A percentile compares a stretch with the other conserved stretches of the same genome.
phyloP scores from a whole-genome alignment of 192 early-diverging fungal species.

The Umbelopsis sp. region DNA sequence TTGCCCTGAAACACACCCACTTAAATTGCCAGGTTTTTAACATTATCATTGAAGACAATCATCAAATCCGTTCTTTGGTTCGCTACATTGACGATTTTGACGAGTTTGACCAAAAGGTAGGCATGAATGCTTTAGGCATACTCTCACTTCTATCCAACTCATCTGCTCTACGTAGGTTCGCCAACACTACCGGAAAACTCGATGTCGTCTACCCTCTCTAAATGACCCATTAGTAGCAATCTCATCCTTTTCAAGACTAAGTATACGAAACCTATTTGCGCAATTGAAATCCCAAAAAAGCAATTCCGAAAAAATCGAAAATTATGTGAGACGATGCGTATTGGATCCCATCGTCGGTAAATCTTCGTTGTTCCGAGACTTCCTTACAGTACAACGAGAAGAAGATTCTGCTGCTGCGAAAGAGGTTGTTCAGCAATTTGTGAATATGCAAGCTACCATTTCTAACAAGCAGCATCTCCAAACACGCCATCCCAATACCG shows the following conservation, averaged over 20 bases:
- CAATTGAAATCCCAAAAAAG: constrained; percentile 41
- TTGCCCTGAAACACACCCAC: not conserved
- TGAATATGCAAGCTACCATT: constrained; percentile 18
- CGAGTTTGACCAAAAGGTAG: constrained; percentile 42
- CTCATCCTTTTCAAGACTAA: constrained; percentile 4
- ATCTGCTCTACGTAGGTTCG: constrained; percentile 23
- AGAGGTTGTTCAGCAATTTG: constrained; percentile 23
- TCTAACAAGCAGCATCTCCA: not conserved
- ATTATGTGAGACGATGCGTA: constrained; percentile 45
- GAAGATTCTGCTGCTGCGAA: constrained; percentile 48
- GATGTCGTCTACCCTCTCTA: constrained; percentile 24
- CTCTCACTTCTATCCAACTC: not conserved
- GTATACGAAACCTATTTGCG: constrained; percentile 5
- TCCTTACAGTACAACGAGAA: constrained; percentile 49
- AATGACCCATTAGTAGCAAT: constrained; percentile 6
- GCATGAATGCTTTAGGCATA: not conserved
- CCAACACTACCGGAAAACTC: constrained; percentile 20
- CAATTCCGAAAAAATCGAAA: constrained; percentile 49
- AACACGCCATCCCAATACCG: not conserved
- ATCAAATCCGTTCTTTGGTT: constrained; percentile 27
- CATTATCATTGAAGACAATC: constrained; percentile 38
- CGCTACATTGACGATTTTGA: constrained; percentile 42
- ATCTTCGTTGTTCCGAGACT: constrained; percentile 48
- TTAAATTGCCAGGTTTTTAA: constrained; percentile 40
- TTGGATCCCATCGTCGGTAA: constrained; percentile 38